phyloP scores from a whole-genome alignment of 257 asterid species.

The Linaria vulgaris region DNA sequence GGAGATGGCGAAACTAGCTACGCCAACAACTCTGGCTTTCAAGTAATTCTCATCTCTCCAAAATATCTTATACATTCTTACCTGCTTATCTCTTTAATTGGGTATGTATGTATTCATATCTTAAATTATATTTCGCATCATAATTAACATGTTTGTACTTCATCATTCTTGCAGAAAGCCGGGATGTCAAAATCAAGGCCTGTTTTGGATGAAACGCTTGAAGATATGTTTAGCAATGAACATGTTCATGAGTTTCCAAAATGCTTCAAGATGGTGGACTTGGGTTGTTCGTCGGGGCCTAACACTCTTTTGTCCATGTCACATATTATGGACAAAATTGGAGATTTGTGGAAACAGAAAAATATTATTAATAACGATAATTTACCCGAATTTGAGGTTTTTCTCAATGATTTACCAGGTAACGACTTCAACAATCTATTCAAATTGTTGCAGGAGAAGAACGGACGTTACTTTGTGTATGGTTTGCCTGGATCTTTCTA shows the following conservation, averaged over 20 bases:
- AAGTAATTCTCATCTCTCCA: slow-evolving; percentile 15
- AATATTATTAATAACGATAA: neutral
- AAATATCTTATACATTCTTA: too few species aligned
- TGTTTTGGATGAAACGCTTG: slow-evolving; percentile 23
- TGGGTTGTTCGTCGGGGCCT: slow-evolving; percentile 48
- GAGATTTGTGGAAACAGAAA: neutral
- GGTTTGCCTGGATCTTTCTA: slow-evolving; percentile 42
- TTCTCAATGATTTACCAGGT: slow-evolving; percentile 36
- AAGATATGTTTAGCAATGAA: slow-evolving; percentile 9
- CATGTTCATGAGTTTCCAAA: slow-evolving; percentile 2
- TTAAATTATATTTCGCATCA: too few species aligned
- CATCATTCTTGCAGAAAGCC: neutral
- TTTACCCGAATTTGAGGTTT: slow-evolving; percentile 27
- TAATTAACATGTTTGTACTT: too few species aligned
- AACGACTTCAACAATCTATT: slow-evolving; percentile 46
- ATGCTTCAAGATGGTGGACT: slow-evolving; percentile 32
- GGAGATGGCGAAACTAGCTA: too few species aligned
- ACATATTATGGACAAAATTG: slow-evolving; percentile 25
- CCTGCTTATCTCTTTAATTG: too few species aligned
- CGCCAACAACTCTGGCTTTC: slow-evolving; percentile 18
- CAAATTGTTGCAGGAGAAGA: slow-evolving; percentile 8
- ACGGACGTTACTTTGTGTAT: slow-evolving; percentile 3
- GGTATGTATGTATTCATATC: too few species aligned
- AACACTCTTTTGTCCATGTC: slow-evolving; percentile 33
- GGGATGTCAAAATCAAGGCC: slow-evolving; percentile 22